These are phyloP conservation scores for Bonnemaisonia californica DNA, from an alignment of 31 red algal species.

Conservation along the genomic window DNA sequence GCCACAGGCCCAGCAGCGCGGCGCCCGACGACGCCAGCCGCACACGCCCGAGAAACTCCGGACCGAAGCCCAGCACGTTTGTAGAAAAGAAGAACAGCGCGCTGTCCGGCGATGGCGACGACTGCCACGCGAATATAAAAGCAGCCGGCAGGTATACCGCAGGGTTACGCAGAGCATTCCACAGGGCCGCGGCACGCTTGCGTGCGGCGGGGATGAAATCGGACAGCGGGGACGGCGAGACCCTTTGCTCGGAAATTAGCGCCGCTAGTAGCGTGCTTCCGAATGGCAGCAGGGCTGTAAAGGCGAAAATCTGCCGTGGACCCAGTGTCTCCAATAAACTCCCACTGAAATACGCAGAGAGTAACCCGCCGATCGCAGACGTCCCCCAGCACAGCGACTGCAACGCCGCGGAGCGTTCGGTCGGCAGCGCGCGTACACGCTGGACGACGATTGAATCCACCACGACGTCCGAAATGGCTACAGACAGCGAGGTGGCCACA, in stretches of 20 bases:
- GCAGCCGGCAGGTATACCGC: constrained; percentile 70
- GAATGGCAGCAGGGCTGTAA: constrained; percentile 81
- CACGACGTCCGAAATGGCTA: constrained; percentile 92
- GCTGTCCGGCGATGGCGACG: constrained; percentile 79
- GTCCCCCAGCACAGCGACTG: constrained; percentile 94
- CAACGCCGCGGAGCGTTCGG: constrained; percentile 67
- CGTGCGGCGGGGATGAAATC: constrained; percentile 24
- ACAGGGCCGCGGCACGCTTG: constrained; percentile 36
- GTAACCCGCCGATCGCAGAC: constrained; percentile 82
- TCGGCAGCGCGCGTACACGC: constrained; percentile 53
- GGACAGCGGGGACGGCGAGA: constrained; percentile 3
- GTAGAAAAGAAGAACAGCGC: constrained; percentile 93
- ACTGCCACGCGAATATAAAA: constrained; percentile 96
- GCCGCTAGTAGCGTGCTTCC: constrained; percentile 38
- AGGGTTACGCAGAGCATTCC: constrained; percentile 71
- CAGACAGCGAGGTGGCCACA: constrained; percentile 63
- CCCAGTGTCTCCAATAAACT: constrained; percentile 73
- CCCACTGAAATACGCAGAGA: constrained; percentile 92
- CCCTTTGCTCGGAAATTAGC: constrained; percentile 62
- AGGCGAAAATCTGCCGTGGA: constrained; percentile 66
- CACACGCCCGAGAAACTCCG: constrained; percentile 93
- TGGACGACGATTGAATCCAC: constrained; percentile 94
- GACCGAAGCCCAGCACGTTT: constrained; percentile 80
- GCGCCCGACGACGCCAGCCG: constrained; percentile 84
- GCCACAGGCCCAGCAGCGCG: constrained; percentile 66